Evolutionary conservation across 1,139 yeast species (phyloP).

Genomic region (Magnusiomyces clavatus): DNA sequence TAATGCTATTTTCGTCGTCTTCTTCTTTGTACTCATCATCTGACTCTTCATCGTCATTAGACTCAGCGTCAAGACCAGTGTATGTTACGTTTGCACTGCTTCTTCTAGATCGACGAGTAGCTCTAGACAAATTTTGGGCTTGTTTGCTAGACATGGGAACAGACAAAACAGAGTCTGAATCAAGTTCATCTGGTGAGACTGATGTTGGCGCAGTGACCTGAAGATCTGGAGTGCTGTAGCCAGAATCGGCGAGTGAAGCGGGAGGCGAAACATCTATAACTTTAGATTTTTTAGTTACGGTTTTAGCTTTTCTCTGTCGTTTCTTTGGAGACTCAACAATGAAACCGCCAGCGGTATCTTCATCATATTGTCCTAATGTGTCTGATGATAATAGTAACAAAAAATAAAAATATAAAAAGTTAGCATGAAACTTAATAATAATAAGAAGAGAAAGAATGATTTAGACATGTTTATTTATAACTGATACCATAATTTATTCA

Average conservation of each 20-base stretch:
- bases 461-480: too few species aligned
- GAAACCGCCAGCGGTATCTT: constrained; percentile 1
- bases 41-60: neutral
- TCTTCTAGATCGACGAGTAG: neutral
- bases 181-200: neutral
- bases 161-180: neutral
- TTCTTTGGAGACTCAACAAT: neutral
- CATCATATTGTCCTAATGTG: neutral
- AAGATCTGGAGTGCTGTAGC: neutral
- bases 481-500: too few species aligned
- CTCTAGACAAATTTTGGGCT: neutral
- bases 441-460: too few species aligned
- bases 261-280: neutral
- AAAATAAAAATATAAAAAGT: too few species aligned
- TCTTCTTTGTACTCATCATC: neutral
- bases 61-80: neutral
- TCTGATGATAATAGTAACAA: too few species aligned
- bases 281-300: neutral
- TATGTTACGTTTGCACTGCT: neutral
- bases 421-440: too few species aligned
- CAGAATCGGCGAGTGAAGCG: neutral
- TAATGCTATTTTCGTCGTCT: neutral
- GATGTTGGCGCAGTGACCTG: neutral
- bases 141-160: constrained; percentile 3
- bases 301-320: neutral